Evolutionary conservation across 1,284 basidiomycete species (phyloP).

Genomic region (Ceratobasidium sp.): DNA sequence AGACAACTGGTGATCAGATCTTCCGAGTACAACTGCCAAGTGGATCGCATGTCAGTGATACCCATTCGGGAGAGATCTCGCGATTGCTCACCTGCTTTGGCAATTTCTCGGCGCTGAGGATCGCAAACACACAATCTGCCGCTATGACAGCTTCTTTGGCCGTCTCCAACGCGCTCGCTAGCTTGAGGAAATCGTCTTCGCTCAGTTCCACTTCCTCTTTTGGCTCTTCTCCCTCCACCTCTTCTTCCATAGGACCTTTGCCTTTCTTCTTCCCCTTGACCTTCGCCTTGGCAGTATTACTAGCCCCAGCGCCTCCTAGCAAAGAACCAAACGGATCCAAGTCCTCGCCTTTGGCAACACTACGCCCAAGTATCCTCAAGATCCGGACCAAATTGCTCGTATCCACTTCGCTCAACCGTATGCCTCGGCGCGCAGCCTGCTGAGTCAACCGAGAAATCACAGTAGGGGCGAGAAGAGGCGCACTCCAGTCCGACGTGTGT

Average conservation of each 20-base stretch:
- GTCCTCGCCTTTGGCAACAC: constrained; percentile 77
- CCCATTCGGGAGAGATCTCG: background rate
- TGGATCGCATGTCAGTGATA: constrained; percentile 25
- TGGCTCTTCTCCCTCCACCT: constrained; percentile 50
- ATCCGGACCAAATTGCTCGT: constrained; percentile 70
- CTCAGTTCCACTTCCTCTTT: constrained; percentile 57
- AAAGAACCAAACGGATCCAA: constrained; percentile 71
- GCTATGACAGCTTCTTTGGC: constrained; percentile 80
- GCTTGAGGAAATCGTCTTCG: constrained; percentile 65
- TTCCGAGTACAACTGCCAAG: constrained; percentile 84
- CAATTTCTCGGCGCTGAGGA: constrained; percentile 81
- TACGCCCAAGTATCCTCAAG: constrained; percentile 81
- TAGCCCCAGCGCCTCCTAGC: constrained; percentile 52
- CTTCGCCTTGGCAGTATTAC: constrained; percentile 59
- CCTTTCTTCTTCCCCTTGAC: constrained; percentile 53
- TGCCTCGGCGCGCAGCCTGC: constrained; percentile 57
- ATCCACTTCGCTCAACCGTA: constrained; percentile 75
- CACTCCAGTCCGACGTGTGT: constrained; percentile 67
- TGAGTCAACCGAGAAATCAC: constrained; percentile 79
- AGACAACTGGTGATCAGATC: constrained; percentile 88
- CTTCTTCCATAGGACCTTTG: constrained; percentile 50
- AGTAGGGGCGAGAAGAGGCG: constrained; percentile 69
- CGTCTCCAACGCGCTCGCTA: constrained; percentile 66
- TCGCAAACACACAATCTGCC: constrained; percentile 82
- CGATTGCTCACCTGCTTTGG: constrained; percentile 80